Base-by-base conservation (phyloP, 768 basidiomycete genomes). In the Rhodosporidiobolus sp. region DNA sequence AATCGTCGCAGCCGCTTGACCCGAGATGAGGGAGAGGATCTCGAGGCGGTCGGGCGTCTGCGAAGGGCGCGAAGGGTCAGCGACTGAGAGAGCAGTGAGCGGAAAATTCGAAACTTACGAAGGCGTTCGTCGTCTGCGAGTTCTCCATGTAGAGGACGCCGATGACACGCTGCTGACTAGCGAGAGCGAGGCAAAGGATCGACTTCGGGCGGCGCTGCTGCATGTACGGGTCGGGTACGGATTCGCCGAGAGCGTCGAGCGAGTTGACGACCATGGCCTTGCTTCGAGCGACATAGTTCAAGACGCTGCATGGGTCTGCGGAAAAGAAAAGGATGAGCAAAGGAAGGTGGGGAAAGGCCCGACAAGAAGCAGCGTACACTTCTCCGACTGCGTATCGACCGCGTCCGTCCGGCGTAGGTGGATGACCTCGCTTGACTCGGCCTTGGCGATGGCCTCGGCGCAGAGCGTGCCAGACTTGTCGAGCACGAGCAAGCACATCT, bases 31-130 rank as follows among this genome's bases (percentile, higher is more conserved):
- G 3, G 70, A 63, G 3, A 76, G 71, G 38, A 76, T 76, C 35
- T 76, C 75, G 32, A 73, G 67, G 17, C 75, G 71, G 38, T 76
- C 75, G 16, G 65, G 65, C 2, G 74, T 71, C 72, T 73, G 43
- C 28, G 12, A 0, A 12, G 4, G 32, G 7, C n/a, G n/a, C n/a
- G 16, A 19, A 9, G 10, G 14, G 19, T 46, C 30, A 30, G 28
- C 4, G 10, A n/a, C n/a, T n/a, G 22, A 20, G 17, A 60, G n/a
- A 10, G 24, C 1, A 10, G 20, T 0, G 32, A 1, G 28, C 4
- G 3, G 45, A 22, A 61, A 10, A 16, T n/a, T 54, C 72, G 49
- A n/a, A n/a, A n/a, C n/a, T n/a, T 17, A 69, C 72, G 30, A 75
- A 75, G 38, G 74, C 74, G 59, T 70, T 71, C 7, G 17, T 19